phyloP scores from a whole-genome alignment of 352 stramenopile species.

The Phytophthora citricola region DNA sequence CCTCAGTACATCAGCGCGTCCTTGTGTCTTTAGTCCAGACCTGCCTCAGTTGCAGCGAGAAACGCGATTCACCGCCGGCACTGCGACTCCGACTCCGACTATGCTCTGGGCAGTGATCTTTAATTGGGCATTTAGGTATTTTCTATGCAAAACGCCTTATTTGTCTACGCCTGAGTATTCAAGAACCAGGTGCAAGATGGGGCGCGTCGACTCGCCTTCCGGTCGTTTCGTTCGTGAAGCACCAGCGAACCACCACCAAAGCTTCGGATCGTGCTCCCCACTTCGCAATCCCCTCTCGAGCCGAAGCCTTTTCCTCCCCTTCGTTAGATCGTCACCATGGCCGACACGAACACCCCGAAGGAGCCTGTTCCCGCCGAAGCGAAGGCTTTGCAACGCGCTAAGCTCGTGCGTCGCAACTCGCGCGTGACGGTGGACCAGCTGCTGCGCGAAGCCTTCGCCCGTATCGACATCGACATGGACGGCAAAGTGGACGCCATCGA shows the following conservation, averaged over 20 bases:
- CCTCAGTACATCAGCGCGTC: constrained; percentile 5
- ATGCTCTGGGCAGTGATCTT: background rate
- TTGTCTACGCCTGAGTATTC: constrained; percentile 25
- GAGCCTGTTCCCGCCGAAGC: background rate
- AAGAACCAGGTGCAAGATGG: constrained; percentile 23
- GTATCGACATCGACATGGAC: constrained; percentile 73
- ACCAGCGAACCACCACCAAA: constrained; percentile 32
- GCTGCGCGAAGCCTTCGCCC: constrained; percentile 76
- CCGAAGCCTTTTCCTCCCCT: constrained; percentile 11
- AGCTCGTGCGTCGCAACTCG: constrained; percentile 79
- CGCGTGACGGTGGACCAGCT: constrained; percentile 80
- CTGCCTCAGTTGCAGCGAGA: constrained; percentile 7
- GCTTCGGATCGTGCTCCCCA: background rate
- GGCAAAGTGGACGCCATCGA: constrained; percentile 75
- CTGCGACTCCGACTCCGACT: background rate
- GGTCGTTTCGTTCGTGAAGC: constrained; percentile 25
- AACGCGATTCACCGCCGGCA: constrained; percentile 26
- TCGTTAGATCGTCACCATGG: constrained; percentile 14
- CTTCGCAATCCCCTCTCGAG: constrained; percentile 25
- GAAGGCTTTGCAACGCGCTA: constrained; percentile 31
- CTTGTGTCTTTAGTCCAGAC: constrained; percentile 4
- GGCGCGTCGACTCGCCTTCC: constrained; percentile 18
- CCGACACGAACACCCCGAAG: constrained; percentile 13
- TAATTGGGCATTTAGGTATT: too few relatives aligned
- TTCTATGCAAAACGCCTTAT: background rate